Percentiles rank a stretch among this genome's conserved stretches.
Conservation (phyloP, 148 eudicot species). For the Arctostaphylos glauca region DNA sequence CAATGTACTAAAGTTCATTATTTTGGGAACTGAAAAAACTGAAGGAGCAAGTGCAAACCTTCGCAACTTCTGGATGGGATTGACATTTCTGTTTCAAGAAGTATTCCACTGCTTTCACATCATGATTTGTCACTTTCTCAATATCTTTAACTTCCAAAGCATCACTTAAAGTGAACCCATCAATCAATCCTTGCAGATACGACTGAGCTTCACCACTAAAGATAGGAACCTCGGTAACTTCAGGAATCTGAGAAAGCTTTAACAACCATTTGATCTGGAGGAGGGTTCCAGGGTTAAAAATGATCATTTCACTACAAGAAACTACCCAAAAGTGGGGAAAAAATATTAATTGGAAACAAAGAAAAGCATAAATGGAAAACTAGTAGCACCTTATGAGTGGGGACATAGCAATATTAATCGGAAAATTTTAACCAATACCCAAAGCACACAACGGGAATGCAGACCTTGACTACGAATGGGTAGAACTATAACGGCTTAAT, state of each 20-base stretch:
- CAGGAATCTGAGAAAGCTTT: constrained; percentile 73
- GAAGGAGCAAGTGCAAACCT: constrained; percentile 41
- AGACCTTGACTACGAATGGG: neutral
- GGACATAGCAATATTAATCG: neutral
- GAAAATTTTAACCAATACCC: neutral
- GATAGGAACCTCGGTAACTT: constrained; percentile 71
- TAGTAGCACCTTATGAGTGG: neutral
- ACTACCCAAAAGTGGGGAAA: neutral
- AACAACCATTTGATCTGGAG: constrained; percentile 79
- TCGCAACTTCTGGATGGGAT: constrained; percentile 67
- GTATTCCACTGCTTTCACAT: constrained; percentile 94
- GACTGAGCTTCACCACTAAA: constrained; percentile 60
- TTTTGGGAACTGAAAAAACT: neutral
- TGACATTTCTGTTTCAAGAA: constrained; percentile 80
- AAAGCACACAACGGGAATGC: neutral
- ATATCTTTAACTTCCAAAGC: constrained; percentile 81
- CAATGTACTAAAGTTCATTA: neutral
- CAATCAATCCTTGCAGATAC: constrained; percentile 57
- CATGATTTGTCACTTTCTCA: constrained; percentile 91
- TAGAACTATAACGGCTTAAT: neutral
- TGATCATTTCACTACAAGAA: neutral
- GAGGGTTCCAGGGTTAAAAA: constrained; percentile 13
- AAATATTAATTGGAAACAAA: neutral
- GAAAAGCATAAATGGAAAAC: neutral
- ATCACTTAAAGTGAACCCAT: constrained; percentile 60